Base-by-base conservation (phyloP, 164 flowering plant species). In the Vitis riparia region DNA sequence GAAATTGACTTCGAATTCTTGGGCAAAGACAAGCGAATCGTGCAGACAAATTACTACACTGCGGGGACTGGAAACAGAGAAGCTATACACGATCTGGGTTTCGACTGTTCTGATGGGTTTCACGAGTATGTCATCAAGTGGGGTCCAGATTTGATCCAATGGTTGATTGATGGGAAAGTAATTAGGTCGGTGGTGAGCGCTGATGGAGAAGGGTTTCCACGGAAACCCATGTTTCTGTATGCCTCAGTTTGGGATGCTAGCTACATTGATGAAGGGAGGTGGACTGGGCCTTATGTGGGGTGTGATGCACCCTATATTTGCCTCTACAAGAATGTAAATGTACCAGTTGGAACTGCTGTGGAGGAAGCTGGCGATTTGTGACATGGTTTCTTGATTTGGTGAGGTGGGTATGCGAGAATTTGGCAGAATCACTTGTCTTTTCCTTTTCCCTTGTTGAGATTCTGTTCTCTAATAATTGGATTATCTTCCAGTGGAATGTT, bases 201-300 rank as follows among this genome's bases (percentile, higher is more conserved):
- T 56, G 79, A 69, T 1, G 78, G 79, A 4, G 79, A 78, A 37
- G 78, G 47, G 27, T 85, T 83, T 68, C 87, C 86, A 7, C 77
- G 77, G 73, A 85, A 82, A 44, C 79, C 87, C 19, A 87, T 85
- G 88, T 85, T 77, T 72, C 60, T 83, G 75, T 87, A 87, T 74
- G 83, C 87, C 1, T 85, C 87, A 0, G 76, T 85, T 60, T 87
- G 91, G 87, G 86, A 85, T 76, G 91, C 91, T 0, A 85, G 89
- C 68, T 76, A 74, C 68, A 84, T 85, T 69, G 88, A 77, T 50
- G 83, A 78, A 17, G 91, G 75, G 15, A 78, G 81, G 69, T 85
- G 88, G 88, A 73, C 83, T 27, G 91, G 91, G 9, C 51, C 63
- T 17, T 86, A 79, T 53, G 72, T 63, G 11, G 91, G 91, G 1